Evolutionary conservation across 1,284 basidiomycete species (phyloP).

Genomic region (Microbotryum violaceum): DNA sequence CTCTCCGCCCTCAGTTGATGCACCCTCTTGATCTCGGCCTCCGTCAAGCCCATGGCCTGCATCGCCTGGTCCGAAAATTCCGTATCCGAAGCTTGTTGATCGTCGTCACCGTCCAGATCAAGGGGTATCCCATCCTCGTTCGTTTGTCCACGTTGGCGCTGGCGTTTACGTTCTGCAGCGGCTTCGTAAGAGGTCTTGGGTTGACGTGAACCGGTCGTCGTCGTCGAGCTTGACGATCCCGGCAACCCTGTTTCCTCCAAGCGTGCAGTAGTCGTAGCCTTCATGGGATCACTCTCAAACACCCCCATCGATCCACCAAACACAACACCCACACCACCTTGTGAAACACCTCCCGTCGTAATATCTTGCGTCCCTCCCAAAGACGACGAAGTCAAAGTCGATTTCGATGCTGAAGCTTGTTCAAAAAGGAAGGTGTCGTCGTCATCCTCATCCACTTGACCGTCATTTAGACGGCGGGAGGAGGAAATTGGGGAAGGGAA

Average conservation of each 20-base stretch:
- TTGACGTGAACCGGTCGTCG: neutral
- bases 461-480: neutral
- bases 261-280: neutral
- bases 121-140: neutral
- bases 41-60: neutral
- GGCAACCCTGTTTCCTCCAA: neutral
- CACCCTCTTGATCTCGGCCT: slow-evolving; percentile 13
- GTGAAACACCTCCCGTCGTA: neutral
- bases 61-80: neutral
- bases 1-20: slow-evolving; percentile 22
- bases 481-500: neutral
- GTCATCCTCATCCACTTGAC: neutral
- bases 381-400: no score
- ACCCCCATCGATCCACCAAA: neutral
- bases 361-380: neutral
- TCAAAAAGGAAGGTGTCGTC: neutral
- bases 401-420: neutral
- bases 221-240: no score
- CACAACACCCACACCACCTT: neutral
- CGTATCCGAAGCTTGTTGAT: neutral
- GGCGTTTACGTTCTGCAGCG: neutral
- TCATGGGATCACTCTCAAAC: neutral
- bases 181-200: neutral
- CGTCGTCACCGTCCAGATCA: neutral
- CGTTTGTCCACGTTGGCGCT: neutral